Base-by-base conservation (phyloP, 116 monocot genomes). In the Dioscorea cayenensis region DNA sequence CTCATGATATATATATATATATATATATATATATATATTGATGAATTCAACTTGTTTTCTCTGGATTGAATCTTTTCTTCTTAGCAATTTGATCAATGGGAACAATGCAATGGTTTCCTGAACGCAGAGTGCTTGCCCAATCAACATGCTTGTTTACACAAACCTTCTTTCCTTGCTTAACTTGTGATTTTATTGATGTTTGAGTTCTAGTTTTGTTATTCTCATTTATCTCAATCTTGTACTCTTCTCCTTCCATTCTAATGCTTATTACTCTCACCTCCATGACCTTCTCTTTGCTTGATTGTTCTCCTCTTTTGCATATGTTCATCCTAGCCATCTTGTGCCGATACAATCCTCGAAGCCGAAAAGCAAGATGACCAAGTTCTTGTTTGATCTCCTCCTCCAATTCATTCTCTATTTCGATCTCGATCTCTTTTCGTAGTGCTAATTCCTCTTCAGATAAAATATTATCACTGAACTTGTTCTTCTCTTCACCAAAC, bases 321-420 rank as follows among this genome's bases (percentile, higher is more conserved):
- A 8, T 29, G 32, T 32, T 66, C 32, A 32, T 32, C 66, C 22
- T 75, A 5, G 71, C 51, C 51, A 22, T 49, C 66, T 74, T 73
- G 36, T 77, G 74, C 49, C 58, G 66, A 32, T 84, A 72, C 29
- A 84, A 66, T 50, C 59, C 73, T 65, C 77, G 81, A 36, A 84
- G 60, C 19, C 20, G 77, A 32, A 66, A 74, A 63, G 77, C 77
- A 19, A 75, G 77, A 12, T 48, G 49, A 5, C 66, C 36, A 16
- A 84, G 61, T 18, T 58, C 71, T 7, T 81, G 71, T 73, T 81
- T 84, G 64, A 84, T 84, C 75, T 81, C 84, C 43, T 81, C 75
- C 77, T 84, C 84, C 63, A 81, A 36, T 59, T 55, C 67, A 23
- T 20, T 84, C 71, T 80, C 84, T 67, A 84, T 77, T 36, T 84